Evolutionary conservation across 139 green algal genomes (phyloP), one percentile per base, ranked within the genome.

Genomic region (Pleodorina starrii): DNA sequence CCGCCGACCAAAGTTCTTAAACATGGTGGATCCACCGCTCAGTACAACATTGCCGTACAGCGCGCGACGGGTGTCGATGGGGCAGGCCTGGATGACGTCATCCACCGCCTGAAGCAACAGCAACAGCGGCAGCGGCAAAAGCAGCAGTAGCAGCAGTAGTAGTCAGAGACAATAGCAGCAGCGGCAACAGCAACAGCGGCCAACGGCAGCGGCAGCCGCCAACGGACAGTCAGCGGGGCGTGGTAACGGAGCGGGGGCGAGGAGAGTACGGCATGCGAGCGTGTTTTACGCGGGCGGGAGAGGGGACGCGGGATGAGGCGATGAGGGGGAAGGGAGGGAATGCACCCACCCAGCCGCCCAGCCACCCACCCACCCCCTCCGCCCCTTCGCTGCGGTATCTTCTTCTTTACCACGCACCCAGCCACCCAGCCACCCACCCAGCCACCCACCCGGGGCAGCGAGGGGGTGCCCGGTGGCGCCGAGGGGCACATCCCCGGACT

Each of bases 11-110:
- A 98, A 97, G 81, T 96, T 92, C 75, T 94, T 95, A 87, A 97
- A 97, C 92, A 97, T 93, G 21, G 96, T 97, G 36, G 90, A 95
- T 51, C 96, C 96, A 2, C 96, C 93, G 40, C 87, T 93, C 16
- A 96, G 90, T 14, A 93, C 91, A 25, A 97, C 92, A 66, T 94
- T 96, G 69, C 54, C 88, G 91, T 98, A 98, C 51, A 98, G 93
- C 17, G 90, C 85, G 5, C 96, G 84, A n/a, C 96, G 91, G 21
- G 93, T 96, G 92, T 98, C 96, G 75, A 98, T 98, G 72, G 96
- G 95, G 81, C 94, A 96, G 36, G 29, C 88, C 78, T 94, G 92
- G 46, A 98, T 95, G 42, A 92, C 92, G 5, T 90, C 35, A 86
- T 98, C 96, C 11, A 98, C 92, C 42, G 97, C 69, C 89, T 95